Evolutionary conservation across 257 asterid genomes (phyloP).

Genomic region (Solanum pimpinellifolium): DNA sequence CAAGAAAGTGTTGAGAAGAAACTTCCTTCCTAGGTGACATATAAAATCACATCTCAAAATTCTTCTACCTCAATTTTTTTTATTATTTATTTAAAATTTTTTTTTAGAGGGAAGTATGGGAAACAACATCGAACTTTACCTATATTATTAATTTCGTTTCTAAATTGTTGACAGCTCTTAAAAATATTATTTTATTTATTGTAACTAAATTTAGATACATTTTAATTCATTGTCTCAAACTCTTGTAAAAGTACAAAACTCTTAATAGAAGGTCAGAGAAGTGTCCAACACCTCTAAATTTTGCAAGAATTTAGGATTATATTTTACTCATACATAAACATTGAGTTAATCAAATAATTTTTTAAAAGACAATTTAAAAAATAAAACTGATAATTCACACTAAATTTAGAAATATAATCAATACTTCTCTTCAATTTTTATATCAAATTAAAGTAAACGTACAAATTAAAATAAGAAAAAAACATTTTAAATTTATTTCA

Average conservation of each 20-base stretch:
- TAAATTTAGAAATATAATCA: not conserved
- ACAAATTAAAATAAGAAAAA: not conserved
- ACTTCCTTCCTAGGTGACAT: not conserved
- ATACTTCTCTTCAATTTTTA: too few relatives aligned
- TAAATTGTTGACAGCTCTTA: too few relatives aligned
- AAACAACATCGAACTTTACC: accelerated
- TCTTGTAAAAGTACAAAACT: accelerated
- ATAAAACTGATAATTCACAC: not conserved
- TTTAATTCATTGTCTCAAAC: accelerated
- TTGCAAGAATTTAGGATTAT: too few relatives aligned
- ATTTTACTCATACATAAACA: too few relatives aligned
- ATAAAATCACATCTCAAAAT: not conserved
- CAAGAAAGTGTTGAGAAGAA: not conserved
- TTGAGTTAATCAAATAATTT: too few relatives aligned
- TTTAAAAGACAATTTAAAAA: accelerated
- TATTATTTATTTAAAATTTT: not conserved
- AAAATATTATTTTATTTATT: accelerated
- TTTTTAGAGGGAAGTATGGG: not conserved
- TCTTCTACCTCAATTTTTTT: not conserved
- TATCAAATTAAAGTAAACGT: not conserved
- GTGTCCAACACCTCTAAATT: not conserved
- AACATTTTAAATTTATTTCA: not conserved
- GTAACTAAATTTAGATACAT: too few relatives aligned
- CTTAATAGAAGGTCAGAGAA: accelerated
- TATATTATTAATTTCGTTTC: too few relatives aligned